These are phyloP conservation scores for Rhododendron williamsianum DNA, from an alignment of 148 eudicot genomes.

Conservation along the genomic window DNA sequence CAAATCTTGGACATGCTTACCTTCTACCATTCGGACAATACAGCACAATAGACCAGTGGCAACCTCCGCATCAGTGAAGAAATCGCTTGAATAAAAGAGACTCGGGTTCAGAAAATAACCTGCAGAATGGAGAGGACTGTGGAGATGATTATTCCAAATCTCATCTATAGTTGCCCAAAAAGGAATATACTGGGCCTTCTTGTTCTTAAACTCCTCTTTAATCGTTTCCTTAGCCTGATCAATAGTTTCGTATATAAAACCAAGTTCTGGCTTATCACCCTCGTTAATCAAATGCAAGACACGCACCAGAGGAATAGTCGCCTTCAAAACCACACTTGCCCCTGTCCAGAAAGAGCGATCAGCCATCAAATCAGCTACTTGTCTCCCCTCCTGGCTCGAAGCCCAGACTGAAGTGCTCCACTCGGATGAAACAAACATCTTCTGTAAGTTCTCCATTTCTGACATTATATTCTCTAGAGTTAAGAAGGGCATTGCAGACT, in stretches of 20 bases:
- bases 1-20: slow-evolving; percentile 26
- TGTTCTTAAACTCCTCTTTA: slow-evolving; percentile 32
- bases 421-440: slow-evolving; percentile 42
- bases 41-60: slow-evolving; percentile 38
- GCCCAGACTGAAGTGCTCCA: slow-evolving; percentile 41
- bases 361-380: slow-evolving; percentile 28
- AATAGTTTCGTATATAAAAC: slow-evolving; percentile 59
- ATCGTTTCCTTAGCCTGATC: slow-evolving; percentile 73
- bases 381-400: slow-evolving; percentile 34
- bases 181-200: slow-evolving; percentile 26
- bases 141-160: slow-evolving; percentile 52
- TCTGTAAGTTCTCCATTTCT: slow-evolving; percentile 29
- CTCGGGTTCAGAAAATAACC: slow-evolving; percentile 56
- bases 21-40: slow-evolving; percentile 33
- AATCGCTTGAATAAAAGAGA: slow-evolving; percentile 30
- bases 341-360: slow-evolving; percentile 47
- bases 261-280: slow-evolving; percentile 29
- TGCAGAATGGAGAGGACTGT: slow-evolving; percentile 66
- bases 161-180: slow-evolving; percentile 61
- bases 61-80: slow-evolving; percentile 48
- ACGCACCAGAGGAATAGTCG: slow-evolving; percentile 52
- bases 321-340: slow-evolving; percentile 31
- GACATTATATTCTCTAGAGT: slow-evolving; percentile 48
- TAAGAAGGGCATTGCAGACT: slow-evolving; percentile 33
- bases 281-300: slow-evolving; percentile 39